Evolutionary conservation across 495 filamentous ascomycete genomes (phyloP), one percentile per base, ranked within the genome.

Genomic region (Talaromyces proteolyticus): DNA sequence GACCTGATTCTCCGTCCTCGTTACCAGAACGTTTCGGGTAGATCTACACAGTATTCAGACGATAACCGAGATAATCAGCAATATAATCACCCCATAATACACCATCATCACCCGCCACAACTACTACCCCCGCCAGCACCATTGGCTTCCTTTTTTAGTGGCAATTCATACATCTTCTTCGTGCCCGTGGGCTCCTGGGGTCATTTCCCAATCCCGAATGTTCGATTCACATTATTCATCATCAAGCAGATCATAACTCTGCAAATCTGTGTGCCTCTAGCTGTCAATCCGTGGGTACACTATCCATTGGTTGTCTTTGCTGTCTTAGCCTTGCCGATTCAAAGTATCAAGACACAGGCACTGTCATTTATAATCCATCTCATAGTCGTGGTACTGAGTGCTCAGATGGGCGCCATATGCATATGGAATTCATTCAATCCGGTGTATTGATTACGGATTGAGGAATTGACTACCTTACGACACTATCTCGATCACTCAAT

Each of bases 221-320:
- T 70, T 39, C 61, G 75, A 43, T 47, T 74, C 5, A 53, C 57
- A 0, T 38, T 85, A 3, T 84, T 87, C 53, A 60, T 82, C 6
- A 29, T 72, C 18, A 88, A 89, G 55, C 54, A 81, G 0, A 60
- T 69, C 17, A 76, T 77, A 2, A 56, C 81, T 1, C 74, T 75
- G 10, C 65, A 74, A 47, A 76, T 80, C 5, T 90, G 86, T 62
- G 70, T 69, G 12, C 86, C 86, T 0, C 63, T 78, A n/a, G 77
- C 78, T 1, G 72, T 76, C 10, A 79, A 76, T 41, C 69, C 80
- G 4, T 78, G 70, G 69, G 61, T 86, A 21, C 66, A 73, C 23
- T 88, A 85, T 55, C 78, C 83, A 24, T 61, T 89, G 16, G 61
- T 88, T 4, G 59, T 68, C 14, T 53, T 86, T 4, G 84, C 85